These are phyloP conservation scores for Huntiella decipiens DNA, from an alignment of 2,329 filamentous ascomycete species.

Conservation along the genomic window DNA sequence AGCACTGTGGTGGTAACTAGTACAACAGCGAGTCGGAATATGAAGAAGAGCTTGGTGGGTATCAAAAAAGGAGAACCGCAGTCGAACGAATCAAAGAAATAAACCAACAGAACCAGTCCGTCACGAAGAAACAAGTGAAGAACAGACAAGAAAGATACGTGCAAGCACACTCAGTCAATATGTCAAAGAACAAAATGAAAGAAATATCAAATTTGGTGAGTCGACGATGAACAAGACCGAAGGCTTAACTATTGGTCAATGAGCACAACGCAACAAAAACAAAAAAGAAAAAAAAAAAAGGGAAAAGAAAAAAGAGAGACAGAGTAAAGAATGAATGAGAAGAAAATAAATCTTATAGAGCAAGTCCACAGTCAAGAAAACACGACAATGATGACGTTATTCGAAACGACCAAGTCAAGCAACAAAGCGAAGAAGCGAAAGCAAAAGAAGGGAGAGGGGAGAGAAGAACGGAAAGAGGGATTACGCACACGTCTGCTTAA, in stretches of 20 bases:
- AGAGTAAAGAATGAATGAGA: not conserved
- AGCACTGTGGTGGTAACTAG: no score
- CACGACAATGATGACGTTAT: not conserved
- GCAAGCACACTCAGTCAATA: not conserved
- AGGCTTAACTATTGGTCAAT: no score
- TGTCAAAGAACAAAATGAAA: not conserved
- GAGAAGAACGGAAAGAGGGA: conserved; percentile 3
- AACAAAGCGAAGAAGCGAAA: not conserved
- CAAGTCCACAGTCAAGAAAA: not conserved
- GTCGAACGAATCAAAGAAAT: not conserved
- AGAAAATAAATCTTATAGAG: conserved; percentile 2
- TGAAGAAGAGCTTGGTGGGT: not conserved
- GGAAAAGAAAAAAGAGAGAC: not conserved
- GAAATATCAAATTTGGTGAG: not conserved
- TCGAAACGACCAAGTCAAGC: not conserved
- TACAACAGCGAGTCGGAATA: no score
- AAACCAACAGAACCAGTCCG: conserved; percentile 1
- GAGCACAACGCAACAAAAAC: not conserved
- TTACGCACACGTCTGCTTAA: not conserved
- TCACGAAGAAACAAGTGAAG: not conserved
- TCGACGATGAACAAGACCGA: no score
- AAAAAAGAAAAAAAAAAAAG: not conserved
- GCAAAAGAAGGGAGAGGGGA: not conserved
- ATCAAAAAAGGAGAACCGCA: not conserved
- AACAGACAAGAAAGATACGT: not conserved